Percentiles rank a stretch among this genome's conserved stretches.
phyloP scores from a whole-genome alignment of 192 early-diverging fungal species.

The Geosiphon pyriformis region DNA sequence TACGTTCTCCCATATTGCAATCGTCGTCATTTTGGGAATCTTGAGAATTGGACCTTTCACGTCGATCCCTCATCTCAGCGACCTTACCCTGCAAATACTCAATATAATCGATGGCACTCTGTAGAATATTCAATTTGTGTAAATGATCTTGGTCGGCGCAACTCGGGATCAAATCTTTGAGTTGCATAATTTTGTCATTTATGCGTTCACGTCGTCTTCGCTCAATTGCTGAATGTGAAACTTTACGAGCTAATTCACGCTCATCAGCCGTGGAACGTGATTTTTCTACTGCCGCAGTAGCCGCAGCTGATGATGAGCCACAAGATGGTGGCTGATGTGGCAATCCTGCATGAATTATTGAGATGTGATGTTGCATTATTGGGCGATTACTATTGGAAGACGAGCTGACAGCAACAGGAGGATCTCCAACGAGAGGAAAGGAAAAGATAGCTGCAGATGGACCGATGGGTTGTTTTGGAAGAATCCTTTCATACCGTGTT shows the following conservation, averaged over 20 bases:
- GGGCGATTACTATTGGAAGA: background rate
- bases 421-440: background rate
- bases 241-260: slow-evolving; percentile 67
- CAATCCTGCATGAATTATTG: slow-evolving; percentile 4
- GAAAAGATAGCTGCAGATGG: slow-evolving; percentile 16
- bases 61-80: background rate
- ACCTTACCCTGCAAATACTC: slow-evolving; percentile 39
- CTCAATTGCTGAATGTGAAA: slow-evolving; percentile 82
- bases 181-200: slow-evolving; percentile 73
- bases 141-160: slow-evolving; percentile 60
- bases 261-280: slow-evolving; percentile 12
- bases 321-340: slow-evolving; percentile 2
- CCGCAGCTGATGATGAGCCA: background rate
- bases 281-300: slow-evolving; percentile 5
- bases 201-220: slow-evolving; percentile 77
- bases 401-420: background rate
- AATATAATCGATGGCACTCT: slow-evolving; percentile 72
- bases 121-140: slow-evolving; percentile 67
- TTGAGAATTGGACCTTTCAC: background rate
- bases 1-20: background rate
- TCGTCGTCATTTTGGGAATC: background rate
- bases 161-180: slow-evolving; percentile 67
- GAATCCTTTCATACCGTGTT: background rate
- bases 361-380: slow-evolving; percentile 19
- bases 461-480: slow-evolving; percentile 6